These are phyloP conservation scores for Fonsecaea pedrosoi DNA, from an alignment of 2,329 filamentous ascomycete species.

Conservation along the genomic window DNA sequence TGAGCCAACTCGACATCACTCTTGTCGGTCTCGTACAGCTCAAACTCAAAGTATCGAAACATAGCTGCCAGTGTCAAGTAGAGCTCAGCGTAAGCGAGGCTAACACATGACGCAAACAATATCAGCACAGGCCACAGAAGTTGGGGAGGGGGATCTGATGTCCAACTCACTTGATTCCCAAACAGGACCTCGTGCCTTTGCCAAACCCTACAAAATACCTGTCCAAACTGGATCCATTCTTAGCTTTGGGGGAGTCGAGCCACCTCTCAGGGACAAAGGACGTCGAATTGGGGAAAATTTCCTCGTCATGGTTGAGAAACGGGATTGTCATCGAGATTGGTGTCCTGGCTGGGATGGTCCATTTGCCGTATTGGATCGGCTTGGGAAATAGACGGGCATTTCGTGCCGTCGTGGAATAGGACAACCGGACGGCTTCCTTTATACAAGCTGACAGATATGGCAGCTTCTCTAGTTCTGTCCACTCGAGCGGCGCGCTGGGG, in stretches of 20 bases:
- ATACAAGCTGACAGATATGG: conserved; percentile 43
- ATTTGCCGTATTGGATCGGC: conserved; percentile 42
- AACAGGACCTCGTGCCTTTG: conserved; percentile 45
- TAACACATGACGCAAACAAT: background rate
- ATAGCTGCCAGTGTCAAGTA: conserved; percentile 42
- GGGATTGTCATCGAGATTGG: conserved; percentile 41
- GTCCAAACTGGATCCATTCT: conserved; percentile 33
- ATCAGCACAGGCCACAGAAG: background rate
- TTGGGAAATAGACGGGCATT: conserved; percentile 35
- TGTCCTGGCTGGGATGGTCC: conserved; percentile 44
- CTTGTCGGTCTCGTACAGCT: conserved; percentile 37
- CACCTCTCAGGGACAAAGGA: conserved; percentile 45
- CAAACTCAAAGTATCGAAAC: conserved; percentile 36
- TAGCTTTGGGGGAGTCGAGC: conserved; percentile 33
- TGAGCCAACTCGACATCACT: conserved; percentile 31
- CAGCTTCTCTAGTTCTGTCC: conserved; percentile 41
- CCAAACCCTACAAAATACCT: conserved; percentile 49
- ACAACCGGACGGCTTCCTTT: conserved; percentile 42
- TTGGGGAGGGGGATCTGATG: background rate
- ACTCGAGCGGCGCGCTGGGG: conserved; percentile 19
- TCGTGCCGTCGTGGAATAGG: conserved; percentile 31
- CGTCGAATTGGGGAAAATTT: conserved; percentile 44
- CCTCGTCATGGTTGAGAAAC: conserved; percentile 43
- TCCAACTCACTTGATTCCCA: conserved; percentile 42
- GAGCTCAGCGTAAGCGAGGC: conserved; percentile 41